Evolutionary conservation across 2,329 filamentous ascomycete species (phyloP).

Genomic region (Myrmaecium sp.): DNA sequence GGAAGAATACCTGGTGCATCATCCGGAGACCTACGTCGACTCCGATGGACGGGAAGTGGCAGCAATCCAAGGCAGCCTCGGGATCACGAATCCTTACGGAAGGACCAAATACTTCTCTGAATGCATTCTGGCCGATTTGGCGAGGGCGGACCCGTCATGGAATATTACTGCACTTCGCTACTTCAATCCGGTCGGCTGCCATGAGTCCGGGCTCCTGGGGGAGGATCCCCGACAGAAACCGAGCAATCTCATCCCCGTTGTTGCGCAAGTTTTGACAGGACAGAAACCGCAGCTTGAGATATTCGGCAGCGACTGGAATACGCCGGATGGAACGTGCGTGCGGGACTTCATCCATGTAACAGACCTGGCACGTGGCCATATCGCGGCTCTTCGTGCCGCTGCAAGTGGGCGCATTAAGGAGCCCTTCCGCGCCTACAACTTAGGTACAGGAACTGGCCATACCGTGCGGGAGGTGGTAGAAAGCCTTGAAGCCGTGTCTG

Average conservation of each 20-base stretch:
- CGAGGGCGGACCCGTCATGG: constrained; percentile 43
- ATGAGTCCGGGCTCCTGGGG: constrained; percentile 44
- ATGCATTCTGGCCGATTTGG: constrained; percentile 46
- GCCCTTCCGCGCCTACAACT: constrained; percentile 23
- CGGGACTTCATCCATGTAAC: constrained; percentile 53
- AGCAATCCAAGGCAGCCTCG: constrained; percentile 32
- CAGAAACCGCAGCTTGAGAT: constrained; percentile 37
- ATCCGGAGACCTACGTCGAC: constrained; percentile 27
- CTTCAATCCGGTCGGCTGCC: constrained; percentile 52
- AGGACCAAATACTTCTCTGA: constrained; percentile 53
- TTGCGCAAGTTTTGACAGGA: constrained; percentile 44
- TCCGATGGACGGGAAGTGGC: constrained; percentile 25
- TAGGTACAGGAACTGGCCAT: constrained; percentile 26
- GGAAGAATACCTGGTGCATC: constrained; percentile 39
- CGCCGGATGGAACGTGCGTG: constrained; percentile 46
- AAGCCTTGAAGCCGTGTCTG: constrained; percentile 20
- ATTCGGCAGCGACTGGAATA: constrained; percentile 49
- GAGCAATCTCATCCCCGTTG: constrained; percentile 48
- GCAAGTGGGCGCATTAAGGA: constrained; percentile 14
- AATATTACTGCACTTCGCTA: constrained; percentile 47
- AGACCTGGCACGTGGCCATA: constrained; percentile 46
- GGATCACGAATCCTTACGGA: constrained; percentile 48
- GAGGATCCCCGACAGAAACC: constrained; percentile 46
- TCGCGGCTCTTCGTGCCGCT: constrained; percentile 37
- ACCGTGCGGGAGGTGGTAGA: constrained; percentile 26